These are phyloP conservation scores for Lepidium sativum DNA, from an alignment of 345 rosid species.

Conservation along the genomic window DNA sequence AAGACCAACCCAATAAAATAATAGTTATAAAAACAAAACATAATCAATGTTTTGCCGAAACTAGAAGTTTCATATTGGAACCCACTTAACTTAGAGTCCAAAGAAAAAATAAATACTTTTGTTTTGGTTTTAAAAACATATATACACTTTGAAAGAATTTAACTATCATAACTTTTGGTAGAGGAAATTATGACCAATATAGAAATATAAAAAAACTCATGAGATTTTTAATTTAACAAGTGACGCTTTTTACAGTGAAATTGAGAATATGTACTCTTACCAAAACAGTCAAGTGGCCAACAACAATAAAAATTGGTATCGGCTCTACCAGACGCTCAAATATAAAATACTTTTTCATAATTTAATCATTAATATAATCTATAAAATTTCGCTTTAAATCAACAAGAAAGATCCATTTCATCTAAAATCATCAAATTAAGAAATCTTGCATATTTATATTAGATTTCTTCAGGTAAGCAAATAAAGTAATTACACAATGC, in stretches of 20 bases:
- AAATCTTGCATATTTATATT: constrained; percentile 2
- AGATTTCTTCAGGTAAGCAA: background rate
- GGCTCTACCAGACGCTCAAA: background rate
- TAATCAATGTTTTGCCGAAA: constrained; percentile 12
- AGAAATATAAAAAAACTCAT: background rate
- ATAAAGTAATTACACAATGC: constrained; percentile 6
- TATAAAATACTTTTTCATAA: background rate
- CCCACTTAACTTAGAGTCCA: background rate
- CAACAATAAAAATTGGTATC: background rate
- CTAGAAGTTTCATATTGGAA: constrained; percentile 6
- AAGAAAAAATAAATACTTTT: too few relatives aligned
- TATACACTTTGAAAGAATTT: background rate
- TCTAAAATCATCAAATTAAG: constrained; percentile 18
- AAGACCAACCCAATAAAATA: constrained; percentile 6
- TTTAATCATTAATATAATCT: constrained; percentile 9
- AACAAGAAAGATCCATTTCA: constrained; percentile 26
- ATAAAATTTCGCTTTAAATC: constrained; percentile 27
- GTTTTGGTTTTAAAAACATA: too few relatives aligned
- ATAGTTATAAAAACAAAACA: background rate
- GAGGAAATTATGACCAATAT: too few relatives aligned
- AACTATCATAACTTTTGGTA: background rate
- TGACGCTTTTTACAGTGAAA: background rate
- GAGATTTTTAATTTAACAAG: background rate
- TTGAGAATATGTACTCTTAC: background rate
- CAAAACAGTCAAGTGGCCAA: constrained; percentile 1